Conservation (phyloP, 192 early-diverging fungal species). For the Chytriomyces hyalinus region DNA sequence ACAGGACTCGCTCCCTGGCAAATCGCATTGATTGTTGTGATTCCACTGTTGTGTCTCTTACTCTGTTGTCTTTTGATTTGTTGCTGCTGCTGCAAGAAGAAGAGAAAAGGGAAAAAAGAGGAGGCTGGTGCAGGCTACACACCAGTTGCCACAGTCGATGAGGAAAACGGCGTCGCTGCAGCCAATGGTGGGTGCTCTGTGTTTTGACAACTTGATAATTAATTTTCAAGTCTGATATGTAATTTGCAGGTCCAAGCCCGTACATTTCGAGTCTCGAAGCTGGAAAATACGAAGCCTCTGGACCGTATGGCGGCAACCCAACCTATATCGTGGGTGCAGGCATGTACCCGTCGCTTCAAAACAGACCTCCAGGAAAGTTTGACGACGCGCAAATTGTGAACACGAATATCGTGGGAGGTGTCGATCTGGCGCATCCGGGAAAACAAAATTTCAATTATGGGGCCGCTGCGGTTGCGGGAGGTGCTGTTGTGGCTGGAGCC, state of each 20-base stretch:
- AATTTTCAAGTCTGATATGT: neutral
- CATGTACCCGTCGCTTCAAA: neutral
- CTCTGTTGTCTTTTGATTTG: neutral
- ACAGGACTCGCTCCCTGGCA: neutral
- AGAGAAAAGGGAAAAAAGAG: neutral
- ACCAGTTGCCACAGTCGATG: neutral
- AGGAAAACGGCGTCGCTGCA: neutral
- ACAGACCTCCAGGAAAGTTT: neutral
- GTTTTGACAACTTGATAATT: neutral
- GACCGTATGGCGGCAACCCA: neutral
- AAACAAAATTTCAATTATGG: neutral
- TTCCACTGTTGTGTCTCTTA: conserved; percentile 15
- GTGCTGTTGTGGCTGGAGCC: neutral
- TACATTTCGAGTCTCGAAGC: neutral
- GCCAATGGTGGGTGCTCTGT: neutral
- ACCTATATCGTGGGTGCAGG: neutral
- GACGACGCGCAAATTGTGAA: neutral
- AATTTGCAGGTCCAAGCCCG: neutral
- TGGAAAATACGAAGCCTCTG: neutral
- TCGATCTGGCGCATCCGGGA: neutral
- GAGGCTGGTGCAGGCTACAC: neutral
- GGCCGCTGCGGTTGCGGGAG: neutral
- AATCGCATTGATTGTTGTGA: neutral
- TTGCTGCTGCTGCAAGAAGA: neutral
- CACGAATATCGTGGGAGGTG: neutral